These are phyloP conservation scores for Pyrenophora teres DNA, from an alignment of 2,329 filamentous ascomycete genomes.

Conservation along the genomic window DNA sequence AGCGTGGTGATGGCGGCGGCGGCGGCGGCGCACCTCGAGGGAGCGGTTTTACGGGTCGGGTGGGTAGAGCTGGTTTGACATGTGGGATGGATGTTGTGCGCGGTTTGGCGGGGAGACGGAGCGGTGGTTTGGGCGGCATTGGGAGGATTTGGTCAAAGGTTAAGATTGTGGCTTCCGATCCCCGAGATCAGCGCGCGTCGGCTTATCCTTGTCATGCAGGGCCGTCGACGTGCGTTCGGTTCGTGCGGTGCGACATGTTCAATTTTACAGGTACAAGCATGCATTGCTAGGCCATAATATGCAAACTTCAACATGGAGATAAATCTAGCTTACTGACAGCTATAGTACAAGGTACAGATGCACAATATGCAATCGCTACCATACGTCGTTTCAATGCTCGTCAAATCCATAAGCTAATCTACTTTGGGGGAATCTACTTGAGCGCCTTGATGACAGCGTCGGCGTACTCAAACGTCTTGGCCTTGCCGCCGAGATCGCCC, in stretches of 20 bases:
- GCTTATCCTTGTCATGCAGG: constrained; percentile 9
- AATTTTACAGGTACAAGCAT: neutral
- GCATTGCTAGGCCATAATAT: neutral
- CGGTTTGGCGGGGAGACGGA: constrained; percentile 20
- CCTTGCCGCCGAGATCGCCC: constrained; percentile 92
- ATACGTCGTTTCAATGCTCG: constrained; percentile 32
- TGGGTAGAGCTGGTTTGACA: neutral
- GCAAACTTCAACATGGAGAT: constrained; percentile 21
- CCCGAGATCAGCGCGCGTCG: constrained; percentile 1
- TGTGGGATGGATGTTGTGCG: constrained; percentile 4
- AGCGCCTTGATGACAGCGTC: constrained; percentile 80
- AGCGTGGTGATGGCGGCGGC: too few species aligned
- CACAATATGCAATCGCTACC: constrained; percentile 45
- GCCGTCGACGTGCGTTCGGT: neutral
- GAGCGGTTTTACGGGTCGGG: neutral
- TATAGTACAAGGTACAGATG: constrained; percentile 49
- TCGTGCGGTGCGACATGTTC: too few species aligned
- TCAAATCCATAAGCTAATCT: constrained; percentile 36
- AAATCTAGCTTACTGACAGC: constrained; percentile 33
- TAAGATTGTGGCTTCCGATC: neutral
- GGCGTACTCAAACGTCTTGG: constrained; percentile 95
- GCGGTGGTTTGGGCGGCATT: constrained; percentile 36
- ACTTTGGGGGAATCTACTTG: constrained; percentile 35
- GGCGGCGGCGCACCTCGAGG: constrained; percentile 6
- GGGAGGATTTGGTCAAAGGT: neutral